Conservation (phyloP, 441 rosid species). For the Syzygium syzygioides region DNA sequence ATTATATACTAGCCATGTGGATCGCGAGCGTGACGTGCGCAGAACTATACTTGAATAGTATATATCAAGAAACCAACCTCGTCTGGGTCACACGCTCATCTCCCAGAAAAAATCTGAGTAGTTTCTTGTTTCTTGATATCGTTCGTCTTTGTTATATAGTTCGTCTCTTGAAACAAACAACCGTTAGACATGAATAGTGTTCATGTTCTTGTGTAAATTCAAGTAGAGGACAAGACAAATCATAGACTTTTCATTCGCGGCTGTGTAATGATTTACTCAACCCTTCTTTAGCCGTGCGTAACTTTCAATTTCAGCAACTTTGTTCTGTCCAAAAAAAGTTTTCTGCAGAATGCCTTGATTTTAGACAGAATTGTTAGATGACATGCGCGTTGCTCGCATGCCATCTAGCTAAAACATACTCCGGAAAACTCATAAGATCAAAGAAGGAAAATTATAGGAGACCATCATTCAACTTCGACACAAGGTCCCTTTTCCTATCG, state of each 20-base stretch:
- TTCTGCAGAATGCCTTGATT: fast-evolving
- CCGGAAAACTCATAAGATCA: fast-evolving
- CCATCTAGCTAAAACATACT: neutral
- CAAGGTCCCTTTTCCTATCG: neutral
- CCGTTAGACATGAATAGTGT: neutral
- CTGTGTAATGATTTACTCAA: neutral
- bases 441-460: neutral
- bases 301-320: fast-evolving
- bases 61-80: neutral
- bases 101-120: neutral
- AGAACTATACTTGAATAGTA: neutral
- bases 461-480: neutral
- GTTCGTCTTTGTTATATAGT: neutral
- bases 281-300: neutral
- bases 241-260: neutral
- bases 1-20: neutral
- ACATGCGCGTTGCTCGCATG: neutral
- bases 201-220: neutral
- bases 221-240: neutral
- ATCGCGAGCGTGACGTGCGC: neutral
- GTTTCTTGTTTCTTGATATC: neutral
- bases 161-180: neutral
- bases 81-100: neutral
- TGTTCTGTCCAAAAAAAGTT: neutral
- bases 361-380: neutral